Base-by-base conservation (phyloP, 495 filamentous ascomycete genomes). In the Xylaria curta region DNA sequence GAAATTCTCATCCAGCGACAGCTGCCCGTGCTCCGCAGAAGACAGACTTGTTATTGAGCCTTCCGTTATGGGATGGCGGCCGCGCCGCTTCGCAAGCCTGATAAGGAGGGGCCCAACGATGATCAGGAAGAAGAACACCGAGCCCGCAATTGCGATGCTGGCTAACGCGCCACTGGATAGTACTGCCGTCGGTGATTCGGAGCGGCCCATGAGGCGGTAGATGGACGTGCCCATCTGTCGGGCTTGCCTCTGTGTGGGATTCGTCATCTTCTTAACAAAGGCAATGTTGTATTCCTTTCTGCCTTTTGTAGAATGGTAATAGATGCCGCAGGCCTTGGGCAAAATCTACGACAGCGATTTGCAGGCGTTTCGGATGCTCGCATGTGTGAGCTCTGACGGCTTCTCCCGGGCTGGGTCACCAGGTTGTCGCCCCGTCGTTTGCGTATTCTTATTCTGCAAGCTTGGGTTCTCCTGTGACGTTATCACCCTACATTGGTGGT, bases 131-230 rank as follows among this genome's bases (percentile, higher is more conserved):
- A 79, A 54, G 1, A 78, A 5, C 12, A 70, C 74, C 31, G 77
- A 76, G 19, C 77, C 76, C 13, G 60, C 77, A n/a, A 79, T 38
- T 1, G 74, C 72, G 38, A 79, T 76, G 10, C 74, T 76, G 17
- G 65, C 71, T 69, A 79, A 72, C 4, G 72, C 76, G n/a, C 77
- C 74, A 8, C 70, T 75, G 1, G 77, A 75, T 46, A 79, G 75
- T 0, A 44, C 21, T 33, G 42, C 26, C 12, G n/a, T 36, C n/a
- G 72, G n/a, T 19, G 58, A 31, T 15, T 51, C 31, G 4, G 68
- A 54, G 17, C 62, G 59, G 62, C 42, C 46, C 13, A 15, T 33
- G 15, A 63, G 33, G 54, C 8, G 28, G 33, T 64, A 64, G 33
- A 53, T 31, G 2, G 60, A 56, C 38, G 44, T 31, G 47, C 56